These are phyloP conservation scores for Chimonanthus praecox DNA, from an alignment of 164 flowering plant genomes.

Conservation along the genomic window DNA sequence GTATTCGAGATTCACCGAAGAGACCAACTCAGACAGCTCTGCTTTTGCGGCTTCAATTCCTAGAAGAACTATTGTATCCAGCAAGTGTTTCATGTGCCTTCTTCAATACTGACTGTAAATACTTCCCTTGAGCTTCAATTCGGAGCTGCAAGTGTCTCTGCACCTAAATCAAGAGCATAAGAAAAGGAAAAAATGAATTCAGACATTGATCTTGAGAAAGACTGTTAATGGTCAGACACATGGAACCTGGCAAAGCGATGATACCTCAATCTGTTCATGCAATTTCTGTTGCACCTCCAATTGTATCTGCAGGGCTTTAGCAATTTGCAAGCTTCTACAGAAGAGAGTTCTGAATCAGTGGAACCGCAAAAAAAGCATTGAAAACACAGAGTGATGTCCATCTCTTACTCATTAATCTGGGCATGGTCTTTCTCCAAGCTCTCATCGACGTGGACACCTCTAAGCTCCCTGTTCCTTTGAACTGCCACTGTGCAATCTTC, in stretches of 20 bases:
- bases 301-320: slow-evolving; percentile 75
- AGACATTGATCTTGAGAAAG: neutral
- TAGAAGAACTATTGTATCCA: slow-evolving; percentile 37
- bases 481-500: slow-evolving; percentile 29
- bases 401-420: slow-evolving; percentile 51
- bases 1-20: slow-evolving; percentile 48
- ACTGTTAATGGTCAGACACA: neutral
- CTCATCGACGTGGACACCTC: slow-evolving; percentile 21
- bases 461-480: slow-evolving; percentile 28
- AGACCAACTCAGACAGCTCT: slow-evolving; percentile 53
- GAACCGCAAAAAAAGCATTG: neutral
- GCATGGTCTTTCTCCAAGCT: slow-evolving; percentile 24
- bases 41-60: slow-evolving; percentile 56
- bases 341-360: slow-evolving; percentile 20
- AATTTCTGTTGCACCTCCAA: slow-evolving; percentile 88
- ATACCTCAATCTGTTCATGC: slow-evolving; percentile 87
- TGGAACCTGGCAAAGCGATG: slow-evolving; percentile 2
- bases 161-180: slow-evolving; percentile 45
- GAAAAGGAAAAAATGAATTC: neutral
- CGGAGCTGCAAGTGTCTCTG: slow-evolving; percentile 89
- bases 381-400: neutral
- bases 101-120: slow-evolving; percentile 67
- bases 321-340: slow-evolving; percentile 54
- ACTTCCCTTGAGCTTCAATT: slow-evolving; percentile 94
- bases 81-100: slow-evolving; percentile 86